Conservation (phyloP, 1,284 basidiomycete genomes). For the Ustilago trichophora region DNA sequence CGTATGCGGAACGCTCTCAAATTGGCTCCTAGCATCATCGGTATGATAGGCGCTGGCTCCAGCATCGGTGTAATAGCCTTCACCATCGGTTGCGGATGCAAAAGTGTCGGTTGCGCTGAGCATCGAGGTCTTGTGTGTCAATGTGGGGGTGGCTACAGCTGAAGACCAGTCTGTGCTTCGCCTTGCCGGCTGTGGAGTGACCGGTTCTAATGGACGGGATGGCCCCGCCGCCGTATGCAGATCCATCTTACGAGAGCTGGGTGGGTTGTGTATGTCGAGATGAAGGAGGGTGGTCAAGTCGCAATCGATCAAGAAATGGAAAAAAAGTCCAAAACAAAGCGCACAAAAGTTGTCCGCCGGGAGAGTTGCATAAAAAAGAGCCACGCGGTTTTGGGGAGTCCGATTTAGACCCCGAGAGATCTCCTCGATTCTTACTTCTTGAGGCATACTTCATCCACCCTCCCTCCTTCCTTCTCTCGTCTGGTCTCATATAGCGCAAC, state of each 20-base stretch:
- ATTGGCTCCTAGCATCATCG: constrained; percentile 9
- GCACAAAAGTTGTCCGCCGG: too few species aligned
- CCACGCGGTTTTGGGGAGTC: too few species aligned
- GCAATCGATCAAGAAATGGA: too few species aligned
- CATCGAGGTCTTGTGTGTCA: constrained; percentile 31
- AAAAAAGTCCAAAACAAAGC: too few species aligned
- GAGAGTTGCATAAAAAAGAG: too few species aligned
- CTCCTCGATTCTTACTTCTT: not conserved
- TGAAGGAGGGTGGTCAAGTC: too few species aligned
- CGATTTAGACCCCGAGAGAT: too few species aligned
- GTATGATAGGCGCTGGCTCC: constrained; percentile 14
- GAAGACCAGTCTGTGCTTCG: too few species aligned
- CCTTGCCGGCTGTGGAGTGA: constrained; percentile 4
- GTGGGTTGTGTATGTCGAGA: too few species aligned
- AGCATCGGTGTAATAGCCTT: constrained; percentile 37
- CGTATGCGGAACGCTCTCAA: constrained; percentile 7
- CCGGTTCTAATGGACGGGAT: not conserved
- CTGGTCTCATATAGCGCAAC: not conserved
- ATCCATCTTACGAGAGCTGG: too few species aligned
- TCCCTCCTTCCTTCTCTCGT: too few species aligned
- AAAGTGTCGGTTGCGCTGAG: constrained; percentile 33
- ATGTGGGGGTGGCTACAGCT: too few species aligned
- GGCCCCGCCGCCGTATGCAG: constrained; percentile 2
- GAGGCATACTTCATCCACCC: not conserved
- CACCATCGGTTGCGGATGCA: constrained; percentile 30